Base-by-base conservation (phyloP, 2,329 filamentous ascomycete genomes). In the Chrysoporthe austroafricana region DNA sequence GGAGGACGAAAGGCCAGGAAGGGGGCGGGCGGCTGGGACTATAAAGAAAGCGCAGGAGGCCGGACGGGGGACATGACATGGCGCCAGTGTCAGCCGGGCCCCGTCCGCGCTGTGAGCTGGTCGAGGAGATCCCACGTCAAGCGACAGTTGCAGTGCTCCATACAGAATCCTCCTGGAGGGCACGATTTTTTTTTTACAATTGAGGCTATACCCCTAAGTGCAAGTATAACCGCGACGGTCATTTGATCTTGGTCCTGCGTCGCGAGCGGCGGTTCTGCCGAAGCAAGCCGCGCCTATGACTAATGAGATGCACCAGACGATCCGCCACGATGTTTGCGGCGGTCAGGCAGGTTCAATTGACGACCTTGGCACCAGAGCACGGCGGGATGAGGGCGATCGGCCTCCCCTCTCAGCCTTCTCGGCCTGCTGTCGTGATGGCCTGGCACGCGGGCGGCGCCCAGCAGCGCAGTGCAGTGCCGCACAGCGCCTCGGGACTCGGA, bases 151-250 rank as follows among this genome's bases (percentile, higher is more conserved):
- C 34, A 26, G n/a, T 39, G 54, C 46, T 46, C 48, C 36, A 42
- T 56, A 21, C 7, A 18, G 34, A 34, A 43, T 44, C 46, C 62
- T 63, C 5, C 42, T 48, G 42, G 5, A 9, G 13, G 7, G 26
- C 43, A 44, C 42, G 42, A 48, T 46, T 39, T 39, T 39, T 39
- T 39, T 39, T 39, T 48, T 50, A 14, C 13, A 26, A 32, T 34
- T 34, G 34, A 71, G 63, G 71, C 83, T 85, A 85, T 82, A 82
- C 84, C 84, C 82, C 82, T 85, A 86, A 85, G 84, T 84, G 84
- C 84, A 86, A 82, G 83, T 85, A 76, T 77, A 80, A 77, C 78
- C 81, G 81, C 48, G 62, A 65, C 21, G 43, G 68, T 64, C 67
- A 67, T 62, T 62, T 46, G 59, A 44, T 60, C 57, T 42, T 26